phyloP scores from a whole-genome alignment of 106 monocot species.

The Chionographis japonica region DNA sequence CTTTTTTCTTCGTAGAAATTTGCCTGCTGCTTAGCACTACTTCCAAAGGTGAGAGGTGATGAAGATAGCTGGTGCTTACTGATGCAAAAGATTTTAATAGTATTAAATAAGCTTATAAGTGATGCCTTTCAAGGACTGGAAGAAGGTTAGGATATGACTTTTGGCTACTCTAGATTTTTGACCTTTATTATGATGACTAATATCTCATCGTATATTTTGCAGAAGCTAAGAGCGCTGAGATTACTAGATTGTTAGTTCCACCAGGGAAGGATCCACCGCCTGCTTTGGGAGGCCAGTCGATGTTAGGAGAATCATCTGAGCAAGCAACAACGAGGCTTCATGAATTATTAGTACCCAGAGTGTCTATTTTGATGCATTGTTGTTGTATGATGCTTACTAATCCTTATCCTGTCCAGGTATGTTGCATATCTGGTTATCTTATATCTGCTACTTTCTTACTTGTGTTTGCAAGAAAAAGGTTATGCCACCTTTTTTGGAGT shows the following conservation, averaged over 20 bases:
- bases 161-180: not conserved
- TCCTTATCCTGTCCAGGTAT: constrained; percentile 64
- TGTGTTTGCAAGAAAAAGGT: not conserved
- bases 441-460: not conserved
- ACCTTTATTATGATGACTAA: not conserved
- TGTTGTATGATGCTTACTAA: constrained; percentile 61
- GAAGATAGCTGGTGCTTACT: constrained; percentile 64
- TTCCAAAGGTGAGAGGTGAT: constrained; percentile 68
- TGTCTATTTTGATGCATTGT: constrained; percentile 65
- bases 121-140: constrained; percentile 79
- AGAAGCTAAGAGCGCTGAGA: constrained; percentile 51
- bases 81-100: constrained; percentile 69
- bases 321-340: constrained; percentile 29
- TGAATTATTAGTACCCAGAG: constrained; percentile 40
- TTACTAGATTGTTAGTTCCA: constrained; percentile 61
- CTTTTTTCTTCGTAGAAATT: constrained; percentile 38
- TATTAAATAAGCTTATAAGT: constrained; percentile 51
- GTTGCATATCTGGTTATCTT: not conserved
- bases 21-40: constrained; percentile 50
- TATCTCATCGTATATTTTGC: constrained; percentile 8
- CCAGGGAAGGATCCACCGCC: constrained; percentile 69
- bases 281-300: constrained; percentile 36
- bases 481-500: not conserved
- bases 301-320: constrained; percentile 18
- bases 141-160: constrained; percentile 43